Base-by-base conservation (phyloP, 2,329 filamentous ascomycete genomes). In the Dryadomyces quercivorus region DNA sequence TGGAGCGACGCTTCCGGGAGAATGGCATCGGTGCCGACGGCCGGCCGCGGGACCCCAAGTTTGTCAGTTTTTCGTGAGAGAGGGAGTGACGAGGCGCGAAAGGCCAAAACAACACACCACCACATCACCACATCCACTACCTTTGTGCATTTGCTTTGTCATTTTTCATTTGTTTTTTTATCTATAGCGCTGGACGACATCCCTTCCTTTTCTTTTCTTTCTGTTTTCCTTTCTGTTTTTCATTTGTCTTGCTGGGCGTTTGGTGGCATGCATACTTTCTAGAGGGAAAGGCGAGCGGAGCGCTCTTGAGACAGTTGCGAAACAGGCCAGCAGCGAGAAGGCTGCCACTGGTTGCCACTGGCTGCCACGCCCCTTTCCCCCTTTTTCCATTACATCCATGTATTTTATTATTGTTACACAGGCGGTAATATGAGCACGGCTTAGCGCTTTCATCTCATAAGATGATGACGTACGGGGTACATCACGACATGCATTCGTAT, bases 1-100 rank as follows among this genome's bases (percentile, higher is more conserved):
- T 90, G 71, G 86, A 96, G 72, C 82, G 86, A 63, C 76, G 84
- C 56, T 95, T 98, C 71, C 82, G 82, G 66, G 89, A 84, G 66
- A 88, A 95, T 63, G 87, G 88, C 52, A 96, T 98, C 66, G 89
- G 84, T 1, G 78, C 86, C 5, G 93, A 98, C 69, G 93, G 93
- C 5, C 73, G 84, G 62, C 93, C 93, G 58, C 79, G 83, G 66
- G 92, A 97, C 73, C 90, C 91, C 58, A 96, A 96, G 74, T 95
- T 95, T 66, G 90, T 97, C 57, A 94, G 88, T 66, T 97, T 97
- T 70, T 88, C 84, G 57, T 44, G 42, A 18, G 65, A 77, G 42
- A n/a, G 42, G 42, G 16, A n/a, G 42, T 3, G 12, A 8, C 10
- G 16, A n/a, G n/a, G n/a, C n/a, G n/a, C n/a, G 13, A 38, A 20